Evolutionary conservation across 306 rosid species (phyloP).

Genomic region (Dalbergia oliveri): DNA sequence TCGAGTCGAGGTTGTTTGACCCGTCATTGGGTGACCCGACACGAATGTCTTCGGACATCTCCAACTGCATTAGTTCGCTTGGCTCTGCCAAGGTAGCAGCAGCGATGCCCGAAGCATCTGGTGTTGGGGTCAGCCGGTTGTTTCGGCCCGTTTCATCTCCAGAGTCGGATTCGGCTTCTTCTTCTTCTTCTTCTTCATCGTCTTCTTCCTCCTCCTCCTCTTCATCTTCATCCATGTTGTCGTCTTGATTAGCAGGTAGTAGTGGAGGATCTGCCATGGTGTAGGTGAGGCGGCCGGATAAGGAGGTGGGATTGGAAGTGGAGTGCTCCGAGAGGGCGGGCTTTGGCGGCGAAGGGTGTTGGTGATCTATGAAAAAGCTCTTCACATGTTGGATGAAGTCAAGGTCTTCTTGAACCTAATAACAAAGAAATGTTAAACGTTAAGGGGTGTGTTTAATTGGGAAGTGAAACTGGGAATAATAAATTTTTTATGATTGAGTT

Average conservation of each 20-base stretch:
- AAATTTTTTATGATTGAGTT: no score
- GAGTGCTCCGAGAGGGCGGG: constrained; percentile 92
- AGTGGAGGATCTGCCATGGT: constrained; percentile 50
- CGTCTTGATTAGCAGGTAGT: constrained; percentile 33
- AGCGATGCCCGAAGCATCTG: constrained; percentile 4
- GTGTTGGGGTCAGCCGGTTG: background rate
- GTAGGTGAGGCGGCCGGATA: constrained; percentile 58
- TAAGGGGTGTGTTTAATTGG: no score
- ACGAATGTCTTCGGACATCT: constrained; percentile 83
- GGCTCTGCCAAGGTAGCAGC: constrained; percentile 50
- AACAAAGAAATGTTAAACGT: background rate
- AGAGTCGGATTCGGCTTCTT: constrained; percentile 53
- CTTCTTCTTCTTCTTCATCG: constrained; percentile 52
- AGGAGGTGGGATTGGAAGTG: constrained; percentile 82
- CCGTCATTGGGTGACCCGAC: constrained; percentile 88
- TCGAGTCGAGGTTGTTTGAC: constrained; percentile 75
- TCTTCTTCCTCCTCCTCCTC: constrained; percentile 52
- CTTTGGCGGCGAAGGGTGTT: constrained; percentile 64
- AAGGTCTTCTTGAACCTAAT: constrained; percentile 79
- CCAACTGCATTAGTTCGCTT: constrained; percentile 84
- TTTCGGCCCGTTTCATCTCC: constrained; percentile 59
- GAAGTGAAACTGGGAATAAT: no score
- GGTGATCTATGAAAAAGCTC: constrained; percentile 68
- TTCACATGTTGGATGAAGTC: constrained; percentile 74
- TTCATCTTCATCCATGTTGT: constrained; percentile 54